Evolutionary conservation across 495 filamentous ascomycete genomes (phyloP), one percentile per base, ranked within the genome.

Genomic region (Podospora pseudocomata): DNA sequence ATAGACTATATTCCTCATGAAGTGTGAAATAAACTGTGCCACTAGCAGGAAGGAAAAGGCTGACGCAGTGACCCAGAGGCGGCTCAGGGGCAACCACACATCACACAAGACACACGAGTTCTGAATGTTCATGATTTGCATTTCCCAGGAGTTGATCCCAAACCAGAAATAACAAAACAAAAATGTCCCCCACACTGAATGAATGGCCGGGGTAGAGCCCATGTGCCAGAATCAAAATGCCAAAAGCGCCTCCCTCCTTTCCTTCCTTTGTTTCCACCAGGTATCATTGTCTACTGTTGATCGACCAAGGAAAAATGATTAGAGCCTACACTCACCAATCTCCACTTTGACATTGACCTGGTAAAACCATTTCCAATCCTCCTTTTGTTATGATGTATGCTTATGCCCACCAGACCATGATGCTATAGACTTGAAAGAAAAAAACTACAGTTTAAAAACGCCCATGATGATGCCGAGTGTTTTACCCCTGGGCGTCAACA

Each of bases 401-500:
- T 32, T 32, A 28, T 61, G 20, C 28, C 27, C 27, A 9, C 59
- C 19, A 32, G 7, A 26, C 27, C 27, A 13, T 64, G 23, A 54
- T 28, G 26, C 20, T 18, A 44, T 53, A 4, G 23, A 59, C 54
- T 32, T 65, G 56, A 59, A 26, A 61, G 62, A 59, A 59, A 49
- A 58, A 59, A n/a, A n/a, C 49, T 28, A 9, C 30, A 60, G 44
- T 34, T 19, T 63, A 65, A 27, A 57, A 20, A 28, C 16, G 39
- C n/a, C n/a, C 23, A 7, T 30, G 13, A 26, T 20, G 19, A n/a
- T 13, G 23, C 23, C 23, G 27, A 32, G 60, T 3, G 0, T n/a
- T 26, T 44, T 70, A 76, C 6, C 64, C n/a, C 30, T 72, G 69
- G 16, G 77, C 77, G 55, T 79, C 77, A 30, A 75, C 73, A 64